These are phyloP conservation scores for Miscanthus lutarioriparius DNA, from an alignment of 176 grass and related monocot genomes.

Conservation along the genomic window DNA sequence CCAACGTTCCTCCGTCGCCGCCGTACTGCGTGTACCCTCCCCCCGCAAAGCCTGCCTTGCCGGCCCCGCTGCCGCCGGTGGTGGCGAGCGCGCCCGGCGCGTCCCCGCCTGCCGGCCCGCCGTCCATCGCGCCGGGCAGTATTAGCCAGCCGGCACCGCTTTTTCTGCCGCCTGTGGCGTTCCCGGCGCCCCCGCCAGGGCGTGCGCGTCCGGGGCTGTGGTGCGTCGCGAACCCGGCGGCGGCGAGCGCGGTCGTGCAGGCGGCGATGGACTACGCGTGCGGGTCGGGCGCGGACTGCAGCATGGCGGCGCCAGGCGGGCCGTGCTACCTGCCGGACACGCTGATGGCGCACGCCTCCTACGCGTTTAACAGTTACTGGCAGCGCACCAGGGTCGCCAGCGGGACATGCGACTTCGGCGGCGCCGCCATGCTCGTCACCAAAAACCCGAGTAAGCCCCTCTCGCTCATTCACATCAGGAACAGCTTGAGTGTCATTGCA, in stretches of 20 bases:
- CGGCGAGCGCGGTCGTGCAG: conserved; percentile 51
- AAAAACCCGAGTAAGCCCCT: conserved; percentile 60
- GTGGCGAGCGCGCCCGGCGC: background rate
- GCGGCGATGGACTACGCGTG: conserved; percentile 79
- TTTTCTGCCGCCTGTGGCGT: conserved; percentile 42
- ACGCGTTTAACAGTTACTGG: conserved; percentile 82
- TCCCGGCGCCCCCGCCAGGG: conserved; percentile 32
- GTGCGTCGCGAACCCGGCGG: conserved; percentile 73
- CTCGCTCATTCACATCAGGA: background rate
- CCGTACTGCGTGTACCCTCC: conserved; percentile 36
- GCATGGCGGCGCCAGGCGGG: conserved; percentile 32
- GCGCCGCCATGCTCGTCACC: conserved; percentile 71
- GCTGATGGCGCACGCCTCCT: conserved; percentile 62
- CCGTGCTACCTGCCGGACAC: conserved; percentile 66
- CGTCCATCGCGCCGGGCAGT: background rate
- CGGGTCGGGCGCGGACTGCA: conserved; percentile 59
- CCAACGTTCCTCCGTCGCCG: conserved; percentile 13
- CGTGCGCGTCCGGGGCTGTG: conserved; percentile 35
- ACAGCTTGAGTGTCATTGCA: background rate
- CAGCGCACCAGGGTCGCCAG: conserved; percentile 61
- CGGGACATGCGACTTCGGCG: conserved; percentile 79
- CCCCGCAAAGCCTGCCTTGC: conserved; percentile 16
- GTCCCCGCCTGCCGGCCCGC: background rate
- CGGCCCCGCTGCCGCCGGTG: conserved; percentile 1
- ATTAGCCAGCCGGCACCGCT: background rate